Evolutionary conservation across 208 protist species (phyloP).

Genomic region (Giardia muris): DNA sequence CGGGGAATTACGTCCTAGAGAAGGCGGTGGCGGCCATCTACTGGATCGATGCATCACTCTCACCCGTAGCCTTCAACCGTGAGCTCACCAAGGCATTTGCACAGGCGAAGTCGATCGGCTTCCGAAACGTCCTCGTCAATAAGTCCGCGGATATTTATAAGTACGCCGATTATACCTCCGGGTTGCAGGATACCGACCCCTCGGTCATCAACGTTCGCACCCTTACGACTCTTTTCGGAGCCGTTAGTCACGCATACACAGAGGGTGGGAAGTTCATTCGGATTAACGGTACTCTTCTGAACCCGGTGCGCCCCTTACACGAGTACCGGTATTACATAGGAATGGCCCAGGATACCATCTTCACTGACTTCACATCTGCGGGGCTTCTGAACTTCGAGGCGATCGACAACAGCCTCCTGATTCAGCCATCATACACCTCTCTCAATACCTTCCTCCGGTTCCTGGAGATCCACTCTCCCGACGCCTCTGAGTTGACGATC

Average conservation of each 20-base stretch:
- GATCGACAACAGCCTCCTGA: not conserved
- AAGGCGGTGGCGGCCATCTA: not conserved
- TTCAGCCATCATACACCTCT: not conserved
- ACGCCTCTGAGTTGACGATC: not conserved
- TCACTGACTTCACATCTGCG: not conserved
- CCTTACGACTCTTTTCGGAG: not conserved
- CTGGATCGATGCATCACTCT: not conserved
- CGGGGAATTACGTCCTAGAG: not conserved
- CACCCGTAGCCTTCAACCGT: not conserved
- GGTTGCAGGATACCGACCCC: not conserved
- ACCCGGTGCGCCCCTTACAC: not conserved
- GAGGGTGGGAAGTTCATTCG: not conserved
- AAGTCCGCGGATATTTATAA: not conserved
- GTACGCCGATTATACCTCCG: not conserved
- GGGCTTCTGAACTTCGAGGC: not conserved
- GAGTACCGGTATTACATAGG: not conserved
- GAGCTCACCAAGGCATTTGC: not conserved
- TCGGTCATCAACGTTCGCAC: not conserved
- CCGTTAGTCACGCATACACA: not conserved
- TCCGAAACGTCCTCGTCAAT: not conserved
- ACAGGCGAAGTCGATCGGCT: not conserved
- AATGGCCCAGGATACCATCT: not conserved
- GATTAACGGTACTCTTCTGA: not conserved
- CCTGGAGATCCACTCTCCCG: not conserved
- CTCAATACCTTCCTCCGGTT: not conserved